Percentiles rank a stretch among this genome's conserved stretches.
phyloP scores from a whole-genome alignment of 2,329 filamentous ascomycete genomes.

The Trichoderma sp. region DNA sequence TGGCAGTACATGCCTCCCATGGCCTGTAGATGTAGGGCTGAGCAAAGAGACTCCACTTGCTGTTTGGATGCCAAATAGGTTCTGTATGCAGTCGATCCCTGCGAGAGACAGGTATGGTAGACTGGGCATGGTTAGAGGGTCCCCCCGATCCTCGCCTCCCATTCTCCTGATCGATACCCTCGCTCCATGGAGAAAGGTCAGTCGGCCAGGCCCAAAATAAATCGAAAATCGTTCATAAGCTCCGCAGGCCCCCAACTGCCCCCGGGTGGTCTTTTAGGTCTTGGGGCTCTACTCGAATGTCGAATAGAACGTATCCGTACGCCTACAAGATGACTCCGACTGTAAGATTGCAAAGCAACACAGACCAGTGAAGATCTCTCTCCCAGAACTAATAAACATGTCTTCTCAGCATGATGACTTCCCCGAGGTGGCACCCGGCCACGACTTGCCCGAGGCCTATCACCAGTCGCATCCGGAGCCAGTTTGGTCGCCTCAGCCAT shows the following conservation, averaged over 20 bases:
- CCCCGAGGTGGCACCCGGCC: slow-evolving; percentile 4
- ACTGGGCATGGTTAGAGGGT: slow-evolving; percentile 5
- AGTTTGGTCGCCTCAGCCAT: slow-evolving; percentile 19
- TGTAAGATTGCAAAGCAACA: neutral
- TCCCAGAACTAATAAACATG: slow-evolving; percentile 6
- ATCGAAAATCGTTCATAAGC: slow-evolving; percentile 18
- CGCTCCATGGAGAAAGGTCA: neutral
- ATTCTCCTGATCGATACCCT: slow-evolving; percentile 16
- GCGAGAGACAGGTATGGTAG: neutral
- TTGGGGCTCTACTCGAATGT: slow-evolving; percentile 20
- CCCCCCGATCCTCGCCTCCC: neutral
- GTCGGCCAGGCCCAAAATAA: neutral
- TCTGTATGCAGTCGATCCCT: neutral
- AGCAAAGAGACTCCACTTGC: neutral
- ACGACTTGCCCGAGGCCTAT: slow-evolving; percentile 16
- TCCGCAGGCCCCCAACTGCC: slow-evolving; percentile 4
- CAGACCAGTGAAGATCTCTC: neutral
- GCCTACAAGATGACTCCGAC: slow-evolving; percentile 21
- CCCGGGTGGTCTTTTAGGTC: slow-evolving; percentile 2
- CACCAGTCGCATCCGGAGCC: neutral
- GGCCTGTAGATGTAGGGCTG: slow-evolving; percentile 12
- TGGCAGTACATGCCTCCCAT: neutral
- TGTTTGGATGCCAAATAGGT: neutral
- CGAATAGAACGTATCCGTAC: slow-evolving; percentile 1
- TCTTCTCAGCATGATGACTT: slow-evolving; percentile 11